Conservation (phyloP, 1,284 basidiomycete species). For the Cerrena zonata region DNA sequence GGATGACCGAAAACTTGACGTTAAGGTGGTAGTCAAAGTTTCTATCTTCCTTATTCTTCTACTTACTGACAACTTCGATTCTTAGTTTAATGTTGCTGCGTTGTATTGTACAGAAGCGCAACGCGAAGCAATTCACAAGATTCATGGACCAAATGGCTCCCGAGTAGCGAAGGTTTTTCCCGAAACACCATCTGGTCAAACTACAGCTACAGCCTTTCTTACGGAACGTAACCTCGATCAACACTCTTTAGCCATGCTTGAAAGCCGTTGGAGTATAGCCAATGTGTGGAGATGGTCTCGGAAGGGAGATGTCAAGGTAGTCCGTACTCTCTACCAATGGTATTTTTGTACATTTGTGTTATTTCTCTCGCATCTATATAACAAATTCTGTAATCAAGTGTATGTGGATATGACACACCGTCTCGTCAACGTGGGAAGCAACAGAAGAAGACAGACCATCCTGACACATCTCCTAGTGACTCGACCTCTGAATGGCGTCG, state of each 20-base stretch:
- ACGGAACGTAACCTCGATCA: not conserved
- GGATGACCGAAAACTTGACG: not conserved
- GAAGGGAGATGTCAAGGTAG: not conserved
- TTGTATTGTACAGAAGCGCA: conserved; percentile 4
- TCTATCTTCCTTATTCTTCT: not conserved
- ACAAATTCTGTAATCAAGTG: not conserved
- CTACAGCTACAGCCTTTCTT: not conserved
- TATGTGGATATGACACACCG: conserved; percentile 9
- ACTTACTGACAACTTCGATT: not conserved
- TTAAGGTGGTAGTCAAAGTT: not conserved
- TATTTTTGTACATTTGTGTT: conserved; percentile 1
- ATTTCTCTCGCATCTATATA: not conserved
- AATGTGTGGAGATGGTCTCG: not conserved
- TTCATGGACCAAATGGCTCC: not conserved
- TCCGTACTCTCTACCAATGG: conserved; percentile 9
- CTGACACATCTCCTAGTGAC: not conserved
- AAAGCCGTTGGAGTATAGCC: conserved; percentile 7
- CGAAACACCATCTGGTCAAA: not conserved
- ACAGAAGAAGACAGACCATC: not conserved
- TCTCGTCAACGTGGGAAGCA: conserved; percentile 8
- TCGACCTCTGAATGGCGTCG: conserved; percentile 3
- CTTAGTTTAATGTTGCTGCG: not conserved
- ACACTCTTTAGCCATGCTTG: conserved; percentile 1
- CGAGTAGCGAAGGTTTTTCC: not conserved
- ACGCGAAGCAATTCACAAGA: not conserved